phyloP scores from a whole-genome alignment of 2,329 filamentous ascomycete species.

The Talaromyces piceae region DNA sequence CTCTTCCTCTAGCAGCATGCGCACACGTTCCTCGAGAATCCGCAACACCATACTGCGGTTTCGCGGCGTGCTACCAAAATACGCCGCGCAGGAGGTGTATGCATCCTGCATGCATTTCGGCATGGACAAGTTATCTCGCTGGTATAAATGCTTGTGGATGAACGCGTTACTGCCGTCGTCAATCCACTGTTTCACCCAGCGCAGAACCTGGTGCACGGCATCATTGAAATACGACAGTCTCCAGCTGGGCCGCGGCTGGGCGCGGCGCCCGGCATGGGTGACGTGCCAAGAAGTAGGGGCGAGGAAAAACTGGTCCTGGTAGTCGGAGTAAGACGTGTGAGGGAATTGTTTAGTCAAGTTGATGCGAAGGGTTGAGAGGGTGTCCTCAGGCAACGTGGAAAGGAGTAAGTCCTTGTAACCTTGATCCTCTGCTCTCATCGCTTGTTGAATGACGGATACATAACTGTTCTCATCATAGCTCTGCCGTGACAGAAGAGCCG shows the following conservation, averaged over 20 bases:
- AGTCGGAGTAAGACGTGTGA: neutral
- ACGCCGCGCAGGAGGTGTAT: conserved; percentile 4
- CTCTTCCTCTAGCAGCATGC: conserved; percentile 2
- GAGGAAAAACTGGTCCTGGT: conserved; percentile 4
- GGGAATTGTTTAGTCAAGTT: neutral
- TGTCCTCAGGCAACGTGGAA: too few relatives aligned
- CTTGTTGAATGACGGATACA: neutral
- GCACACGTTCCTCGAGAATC: conserved; percentile 5
- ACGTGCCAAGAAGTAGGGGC: conserved; percentile 4
- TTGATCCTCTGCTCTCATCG: neutral
- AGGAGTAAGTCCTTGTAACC: neutral
- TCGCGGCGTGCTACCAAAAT: conserved; percentile 1
- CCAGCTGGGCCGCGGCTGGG: neutral
- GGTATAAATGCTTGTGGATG: conserved; percentile 6
- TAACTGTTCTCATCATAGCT: too few relatives aligned
- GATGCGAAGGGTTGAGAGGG: too few relatives aligned
- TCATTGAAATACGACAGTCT: neutral
- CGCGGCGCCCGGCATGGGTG: neutral
- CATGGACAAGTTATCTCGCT: neutral
- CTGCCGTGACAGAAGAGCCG: neutral
- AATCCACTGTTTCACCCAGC: conserved; percentile 8
- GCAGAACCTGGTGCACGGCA: conserved; percentile 1
- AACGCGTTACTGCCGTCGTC: conserved; percentile 8
- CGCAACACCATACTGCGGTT: conserved; percentile 1
- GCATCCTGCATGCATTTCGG: conserved; percentile 10